These are phyloP conservation scores for Caryopteris hybrid DNA, from an alignment of 305 asterid species.

Conservation along the genomic window DNA sequence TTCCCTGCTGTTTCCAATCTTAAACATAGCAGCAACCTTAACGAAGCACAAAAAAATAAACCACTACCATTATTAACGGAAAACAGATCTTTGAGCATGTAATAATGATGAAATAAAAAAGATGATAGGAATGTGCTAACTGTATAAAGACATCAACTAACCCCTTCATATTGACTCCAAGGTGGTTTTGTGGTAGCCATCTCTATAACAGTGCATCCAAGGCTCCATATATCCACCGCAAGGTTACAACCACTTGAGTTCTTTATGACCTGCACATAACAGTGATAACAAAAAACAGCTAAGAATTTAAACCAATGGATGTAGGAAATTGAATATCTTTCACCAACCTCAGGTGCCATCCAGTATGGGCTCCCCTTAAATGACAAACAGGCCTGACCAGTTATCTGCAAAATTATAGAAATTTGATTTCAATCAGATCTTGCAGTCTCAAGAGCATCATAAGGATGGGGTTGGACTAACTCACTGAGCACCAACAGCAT, in stretches of 20 bases:
- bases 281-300: constrained; percentile 2
- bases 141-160: constrained; percentile 24
- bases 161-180: constrained; percentile 79
- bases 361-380: constrained; percentile 73
- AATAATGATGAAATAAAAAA: not conserved
- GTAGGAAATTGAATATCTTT: constrained; percentile 1
- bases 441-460: not conserved
- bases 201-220: constrained; percentile 76
- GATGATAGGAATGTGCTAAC: not conserved
- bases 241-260: constrained; percentile 50
- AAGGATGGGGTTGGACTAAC: not conserved
- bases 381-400: constrained; percentile 50
- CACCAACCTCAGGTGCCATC: constrained; percentile 80
- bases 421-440: not conserved
- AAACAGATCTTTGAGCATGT: not conserved
- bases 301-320: constrained; percentile 1
- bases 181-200: constrained; percentile 84
- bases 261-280: constrained; percentile 41
- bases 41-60: constrained; percentile 9
- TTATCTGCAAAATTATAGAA: constrained; percentile 40
- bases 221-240: constrained; percentile 83
- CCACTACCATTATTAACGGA: not conserved
- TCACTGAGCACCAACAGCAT: constrained; percentile 1
- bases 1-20: constrained; percentile 67
- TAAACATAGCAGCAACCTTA: constrained; percentile 72